A percentile compares a stretch with the other conserved stretches of the same genome.
These are phyloP conservation scores for Penicillium decumbens DNA, from an alignment of 2,329 filamentous ascomycete species.

Conservation along the genomic window DNA sequence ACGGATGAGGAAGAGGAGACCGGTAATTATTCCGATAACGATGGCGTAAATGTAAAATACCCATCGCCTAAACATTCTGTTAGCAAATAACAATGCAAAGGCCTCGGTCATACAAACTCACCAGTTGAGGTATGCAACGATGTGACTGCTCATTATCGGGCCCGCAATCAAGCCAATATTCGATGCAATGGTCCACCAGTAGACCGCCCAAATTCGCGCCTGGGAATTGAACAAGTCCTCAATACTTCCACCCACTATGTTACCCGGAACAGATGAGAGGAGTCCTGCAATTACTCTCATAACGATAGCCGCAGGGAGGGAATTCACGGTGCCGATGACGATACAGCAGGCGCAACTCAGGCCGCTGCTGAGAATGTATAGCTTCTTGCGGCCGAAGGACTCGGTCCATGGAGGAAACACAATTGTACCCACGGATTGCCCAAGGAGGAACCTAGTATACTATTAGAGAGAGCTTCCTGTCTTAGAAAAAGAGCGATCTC, in stretches of 20 bases:
- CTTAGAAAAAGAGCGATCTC: conserved; percentile 4
- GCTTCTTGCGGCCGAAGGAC: conserved; percentile 36
- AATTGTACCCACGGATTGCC: conserved; percentile 32
- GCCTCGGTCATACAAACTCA: conserved; percentile 10
- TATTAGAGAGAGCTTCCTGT: not conserved
- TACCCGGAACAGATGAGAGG: conserved; percentile 46
- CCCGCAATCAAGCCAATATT: conserved; percentile 45
- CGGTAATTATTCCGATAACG: conserved; percentile 31
- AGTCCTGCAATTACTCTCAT: conserved; percentile 45
- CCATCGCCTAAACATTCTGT: conserved; percentile 38
- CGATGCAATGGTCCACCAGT: conserved; percentile 43
- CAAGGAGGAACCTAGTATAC: conserved; percentile 31
- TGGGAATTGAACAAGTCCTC: conserved; percentile 49
- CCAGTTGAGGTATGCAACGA: conserved; percentile 39
- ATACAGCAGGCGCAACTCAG: conserved; percentile 33
- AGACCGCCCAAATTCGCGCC: conserved; percentile 47
- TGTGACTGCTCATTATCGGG: conserved; percentile 44
- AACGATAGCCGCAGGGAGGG: conserved; percentile 36
- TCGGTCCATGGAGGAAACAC: conserved; percentile 38
- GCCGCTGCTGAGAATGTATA: conserved; percentile 32
- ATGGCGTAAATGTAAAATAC: conserved; percentile 44
- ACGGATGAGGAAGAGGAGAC: conserved; percentile 37
- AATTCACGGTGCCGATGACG: conserved; percentile 37
- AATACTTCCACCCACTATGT: conserved; percentile 47
- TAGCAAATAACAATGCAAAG: not conserved